Evolutionary conservation across 106 monocot species (phyloP), one percentile per base, ranked within the genome.

Genomic region (Dendrobium catenatum): DNA sequence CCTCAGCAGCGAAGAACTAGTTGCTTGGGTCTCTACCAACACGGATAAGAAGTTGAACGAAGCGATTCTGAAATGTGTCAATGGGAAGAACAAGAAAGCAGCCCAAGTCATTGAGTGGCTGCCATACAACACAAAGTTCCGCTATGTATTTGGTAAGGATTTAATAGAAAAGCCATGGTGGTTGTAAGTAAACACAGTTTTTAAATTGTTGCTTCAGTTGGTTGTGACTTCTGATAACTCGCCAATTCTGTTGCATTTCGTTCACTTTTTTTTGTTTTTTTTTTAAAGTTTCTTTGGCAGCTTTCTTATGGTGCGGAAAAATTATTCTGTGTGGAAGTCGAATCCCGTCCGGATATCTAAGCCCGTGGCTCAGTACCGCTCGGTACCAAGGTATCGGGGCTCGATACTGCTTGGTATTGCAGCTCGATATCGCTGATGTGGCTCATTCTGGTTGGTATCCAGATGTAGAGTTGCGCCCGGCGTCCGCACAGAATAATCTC

Each of bases 21-120:
- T 95, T 68, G 20, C 55, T 9, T 92, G 92, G 92, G 80, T 85
- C 33, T 86, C 66, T 46, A 76, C 81, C 41, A 92, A 90, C 79
- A 79, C 81, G 2, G 94, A 92, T 54, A 81, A 49, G 44, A 88
- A 88, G 47, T 43, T 88, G 78, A 83, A 83, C 9, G 88, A 85
- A 20, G 79, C 80, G 11, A 86, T 94, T 40, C 64, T 82, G 68
- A 87, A 76, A 56, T 91, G 87, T 76, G 46, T 84, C 10, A 81
- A 81, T 87, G 76, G 51, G 59, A 83, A 75, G 41, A 80, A 79
- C 76, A 88, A 82, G 67, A 95, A 87, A 78, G 80, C 83, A 5
- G 86, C 85, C 2, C 94, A 94, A 80, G 56, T 84, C 20, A 80
- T 92, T 51, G 94, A 95, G 76, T 90, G 92, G 92, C 41, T 90